phyloP scores from a whole-genome alignment of 331 rosid species.

The Acacia pycnantha region DNA sequence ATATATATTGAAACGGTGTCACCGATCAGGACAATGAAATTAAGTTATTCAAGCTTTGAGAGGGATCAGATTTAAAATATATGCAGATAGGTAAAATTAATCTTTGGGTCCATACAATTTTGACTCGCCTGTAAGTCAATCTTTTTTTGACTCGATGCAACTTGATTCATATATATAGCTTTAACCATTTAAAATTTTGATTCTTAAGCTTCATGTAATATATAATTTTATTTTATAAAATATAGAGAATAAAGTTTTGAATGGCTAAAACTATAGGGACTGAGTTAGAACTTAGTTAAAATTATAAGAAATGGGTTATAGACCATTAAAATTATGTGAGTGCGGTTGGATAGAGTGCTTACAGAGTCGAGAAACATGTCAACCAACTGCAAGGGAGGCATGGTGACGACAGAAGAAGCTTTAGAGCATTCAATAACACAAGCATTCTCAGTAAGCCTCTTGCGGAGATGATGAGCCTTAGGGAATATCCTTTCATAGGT shows the following conservation, averaged over 20 bases:
- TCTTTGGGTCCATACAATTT: too few species aligned
- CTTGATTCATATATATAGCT: too few species aligned
- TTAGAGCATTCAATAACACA: slow-evolving; percentile 64
- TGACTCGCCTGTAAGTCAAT: too few species aligned
- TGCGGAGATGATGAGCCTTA: slow-evolving; percentile 29
- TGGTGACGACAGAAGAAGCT: slow-evolving; percentile 40
- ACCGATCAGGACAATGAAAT: neutral
- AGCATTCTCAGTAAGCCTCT: slow-evolving; percentile 3
- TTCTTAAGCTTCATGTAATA: too few species aligned
- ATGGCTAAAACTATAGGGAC: neutral
- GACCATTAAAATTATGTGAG: neutral
- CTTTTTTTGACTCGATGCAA: too few species aligned
- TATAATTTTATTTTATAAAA: too few species aligned
- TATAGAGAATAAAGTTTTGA: neutral
- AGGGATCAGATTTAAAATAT: neutral
- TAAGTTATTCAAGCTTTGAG: neutral
- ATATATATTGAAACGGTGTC: neutral
- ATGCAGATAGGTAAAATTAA: neutral
- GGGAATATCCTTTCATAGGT: slow-evolving; percentile 50
- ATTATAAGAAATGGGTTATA: too few species aligned
- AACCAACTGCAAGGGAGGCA: slow-evolving; percentile 45
- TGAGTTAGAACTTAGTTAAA: too few species aligned
- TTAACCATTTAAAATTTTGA: too few species aligned
- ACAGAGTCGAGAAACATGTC: slow-evolving; percentile 53
- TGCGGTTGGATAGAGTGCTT: neutral